Evolutionary conservation across 2,329 filamentous ascomycete species (phyloP), one percentile per base, ranked within the genome.

Genomic region (Amylocarpus encephaloides): DNA sequence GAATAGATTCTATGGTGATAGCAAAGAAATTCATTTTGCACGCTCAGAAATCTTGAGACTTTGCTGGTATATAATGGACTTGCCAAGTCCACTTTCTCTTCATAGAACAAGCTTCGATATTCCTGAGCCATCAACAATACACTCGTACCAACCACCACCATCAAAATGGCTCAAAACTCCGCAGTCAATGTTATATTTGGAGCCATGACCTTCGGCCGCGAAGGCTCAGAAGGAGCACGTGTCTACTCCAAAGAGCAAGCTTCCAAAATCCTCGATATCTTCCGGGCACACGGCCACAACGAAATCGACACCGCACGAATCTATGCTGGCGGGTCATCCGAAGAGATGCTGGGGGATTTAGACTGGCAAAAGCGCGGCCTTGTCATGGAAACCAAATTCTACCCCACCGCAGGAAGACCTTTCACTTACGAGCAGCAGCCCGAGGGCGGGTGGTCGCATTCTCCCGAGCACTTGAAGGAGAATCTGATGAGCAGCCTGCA

Each of bases 261-360:
- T 65, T 80, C 77, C 51, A 72, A 74, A 53, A 77, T 77, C 46
- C 73, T 88, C 33, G 79, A 86, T 64, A 73, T 79, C 54, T 80
- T 88, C 63, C 80, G 85, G 64, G 70, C 73, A 22, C 73, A 80
- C 59, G 83, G 83, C 15, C 82, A 86, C 68, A 76, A 79, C 60
- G 84, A 88, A 60, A 66, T 88, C 46, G 85, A 88, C 63, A 87
- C 83, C 0, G 83, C 85, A 0, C 75, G 83, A 12, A 65, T 75
- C 3, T 88, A 88, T 56, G 72, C 83, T 39, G 75, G 69, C 29
- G 83, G 84, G 43, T 72, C 76, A 45, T 82, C 86, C 46, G 85
- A 88, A 64, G 76, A 73, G 15, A 84, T 77, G 66, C 82, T 81
- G 4, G 71, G 73, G 7, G 48, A 59, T 70, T 78, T 80, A 1